Percentiles rank a stretch among this genome's conserved stretches.
Evolutionary conservation across 2,329 filamentous ascomycete species (phyloP).

Genomic region (Pseudogymnoascus sp.): DNA sequence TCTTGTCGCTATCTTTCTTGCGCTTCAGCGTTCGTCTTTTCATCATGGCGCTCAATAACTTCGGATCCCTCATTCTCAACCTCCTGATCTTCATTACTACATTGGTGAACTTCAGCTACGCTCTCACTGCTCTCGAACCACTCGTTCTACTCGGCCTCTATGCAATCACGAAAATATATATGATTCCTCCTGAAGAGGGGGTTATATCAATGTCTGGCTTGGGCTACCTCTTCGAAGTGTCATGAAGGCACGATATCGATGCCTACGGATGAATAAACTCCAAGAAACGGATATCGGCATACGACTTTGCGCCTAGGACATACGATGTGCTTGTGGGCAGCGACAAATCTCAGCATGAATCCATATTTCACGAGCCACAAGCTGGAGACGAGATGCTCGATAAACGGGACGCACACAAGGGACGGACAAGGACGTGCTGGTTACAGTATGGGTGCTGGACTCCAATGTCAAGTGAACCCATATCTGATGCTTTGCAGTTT

Average conservation of each 20-base stretch:
- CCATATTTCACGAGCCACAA: background rate
- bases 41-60: slow-evolving; percentile 43
- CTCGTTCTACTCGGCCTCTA: slow-evolving; percentile 40
- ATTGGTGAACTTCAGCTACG: slow-evolving; percentile 44
- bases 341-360: background rate
- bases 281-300: background rate
- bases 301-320: background rate
- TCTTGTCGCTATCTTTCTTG: background rate
- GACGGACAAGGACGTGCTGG: background rate
- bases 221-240: slow-evolving; percentile 18
- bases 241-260: background rate
- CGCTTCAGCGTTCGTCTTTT: background rate
- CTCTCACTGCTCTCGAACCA: slow-evolving; percentile 41
- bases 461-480: background rate
- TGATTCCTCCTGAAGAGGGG: slow-evolving; percentile 38
- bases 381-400: background rate
- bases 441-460: background rate
- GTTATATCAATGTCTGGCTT: slow-evolving; percentile 31
- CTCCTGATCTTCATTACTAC: slow-evolving; percentile 47
- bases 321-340: background rate
- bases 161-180: slow-evolving; percentile 40
- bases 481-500: background rate
- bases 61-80: slow-evolving; percentile 44
- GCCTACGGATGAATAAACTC: background rate
- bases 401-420: background rate